Evolutionary conservation across 306 rosid species (phyloP).

Genomic region (Sesbania bispinosa): DNA sequence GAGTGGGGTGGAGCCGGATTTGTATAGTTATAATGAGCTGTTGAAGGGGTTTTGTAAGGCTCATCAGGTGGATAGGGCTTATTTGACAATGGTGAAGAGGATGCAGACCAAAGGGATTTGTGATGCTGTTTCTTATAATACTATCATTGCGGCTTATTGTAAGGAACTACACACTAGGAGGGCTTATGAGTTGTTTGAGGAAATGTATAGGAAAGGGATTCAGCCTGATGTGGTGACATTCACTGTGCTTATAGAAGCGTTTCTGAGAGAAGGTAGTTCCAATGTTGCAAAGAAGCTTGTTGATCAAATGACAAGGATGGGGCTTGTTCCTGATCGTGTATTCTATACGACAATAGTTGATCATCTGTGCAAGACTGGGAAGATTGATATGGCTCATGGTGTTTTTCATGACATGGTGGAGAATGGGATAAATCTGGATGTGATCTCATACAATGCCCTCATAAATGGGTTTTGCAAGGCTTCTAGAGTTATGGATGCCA

Average conservation of each 20-base stretch:
- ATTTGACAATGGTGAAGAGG: slow-evolving; percentile 50
- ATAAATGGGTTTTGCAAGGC: slow-evolving; percentile 82
- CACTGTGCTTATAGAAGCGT: slow-evolving; percentile 67
- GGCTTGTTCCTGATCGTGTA: slow-evolving; percentile 58
- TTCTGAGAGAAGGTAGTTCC: slow-evolving; percentile 63
- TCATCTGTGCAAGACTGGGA: slow-evolving; percentile 61
- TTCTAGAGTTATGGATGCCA: slow-evolving; percentile 56
- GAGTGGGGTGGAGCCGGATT: slow-evolving; percentile 67
- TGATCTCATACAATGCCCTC: slow-evolving; percentile 79
- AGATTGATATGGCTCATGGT: slow-evolving; percentile 53
- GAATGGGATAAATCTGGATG: slow-evolving; percentile 69
- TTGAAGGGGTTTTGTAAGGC: slow-evolving; percentile 75
- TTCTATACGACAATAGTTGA: slow-evolving; percentile 68
- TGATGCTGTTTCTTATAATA: slow-evolving; percentile 81
- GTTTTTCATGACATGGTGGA: slow-evolving; percentile 71
- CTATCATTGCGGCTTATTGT: slow-evolving; percentile 63
- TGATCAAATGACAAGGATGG: slow-evolving; percentile 59
- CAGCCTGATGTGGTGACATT: slow-evolving; percentile 75
- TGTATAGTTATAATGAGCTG: slow-evolving; percentile 73
- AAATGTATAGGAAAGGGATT: slow-evolving; percentile 72
- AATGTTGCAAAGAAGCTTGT: slow-evolving; percentile 59
- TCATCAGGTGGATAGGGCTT: slow-evolving; percentile 60
- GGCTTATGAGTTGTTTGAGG: slow-evolving; percentile 70
- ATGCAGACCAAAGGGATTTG: slow-evolving; percentile 67
- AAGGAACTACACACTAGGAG: slow-evolving; percentile 44